phyloP scores from a whole-genome alignment of 164 flowering plant species.

The Cinnamomum chago region DNA sequence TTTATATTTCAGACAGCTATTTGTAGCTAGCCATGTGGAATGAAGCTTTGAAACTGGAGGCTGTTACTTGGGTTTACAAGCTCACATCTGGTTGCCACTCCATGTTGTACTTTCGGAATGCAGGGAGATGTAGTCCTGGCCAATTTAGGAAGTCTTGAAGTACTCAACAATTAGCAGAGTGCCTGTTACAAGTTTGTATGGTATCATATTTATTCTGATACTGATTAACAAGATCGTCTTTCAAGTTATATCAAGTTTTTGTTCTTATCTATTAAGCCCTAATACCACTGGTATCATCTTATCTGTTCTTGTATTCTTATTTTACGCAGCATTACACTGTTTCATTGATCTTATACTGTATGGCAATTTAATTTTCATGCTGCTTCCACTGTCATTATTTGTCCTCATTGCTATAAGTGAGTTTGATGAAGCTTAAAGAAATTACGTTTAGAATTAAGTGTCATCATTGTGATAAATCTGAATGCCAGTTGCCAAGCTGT shows the following conservation, averaged over 20 bases:
- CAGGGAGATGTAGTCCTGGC: not conserved
- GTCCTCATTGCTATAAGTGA: not conserved
- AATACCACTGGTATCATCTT: too few species aligned
- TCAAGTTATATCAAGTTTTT: too few species aligned
- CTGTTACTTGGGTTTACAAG: not conserved
- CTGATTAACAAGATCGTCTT: too few species aligned
- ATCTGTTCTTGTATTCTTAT: too few species aligned
- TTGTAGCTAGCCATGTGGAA: conserved; percentile 1
- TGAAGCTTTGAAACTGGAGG: not conserved
- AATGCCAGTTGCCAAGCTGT: not conserved
- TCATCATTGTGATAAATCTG: not conserved
- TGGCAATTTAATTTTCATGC: too few species aligned
- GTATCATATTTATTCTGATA: too few species aligned
- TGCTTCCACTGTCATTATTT: too few species aligned
- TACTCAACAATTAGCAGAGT: not conserved
- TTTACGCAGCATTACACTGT: too few species aligned
- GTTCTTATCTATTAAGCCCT: too few species aligned
- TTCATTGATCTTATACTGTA: too few species aligned
- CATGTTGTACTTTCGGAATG: not conserved
- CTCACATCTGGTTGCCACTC: not conserved
- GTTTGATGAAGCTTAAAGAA: not conserved
- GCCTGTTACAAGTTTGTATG: too few species aligned
- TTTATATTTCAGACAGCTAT: not conserved
- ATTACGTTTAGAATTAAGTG: not conserved
- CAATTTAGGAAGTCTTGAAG: not conserved